Evolutionary conservation across 2,329 filamentous ascomycete species (phyloP).

Genomic region (Aspergillus eucalypticola): DNA sequence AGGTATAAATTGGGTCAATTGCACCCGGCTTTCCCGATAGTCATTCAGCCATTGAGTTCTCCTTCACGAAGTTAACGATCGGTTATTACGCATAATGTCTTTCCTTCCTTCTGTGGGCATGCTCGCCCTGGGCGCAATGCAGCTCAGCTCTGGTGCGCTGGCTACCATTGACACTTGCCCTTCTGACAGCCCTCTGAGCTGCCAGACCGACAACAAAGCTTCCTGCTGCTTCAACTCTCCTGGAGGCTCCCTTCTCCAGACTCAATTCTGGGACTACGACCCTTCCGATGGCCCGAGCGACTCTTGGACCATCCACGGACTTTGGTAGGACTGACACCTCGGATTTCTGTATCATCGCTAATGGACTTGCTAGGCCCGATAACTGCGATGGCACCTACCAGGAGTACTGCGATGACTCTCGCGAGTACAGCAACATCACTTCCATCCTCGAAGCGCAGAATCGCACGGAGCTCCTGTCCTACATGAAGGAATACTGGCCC

Average conservation of each 20-base stretch:
- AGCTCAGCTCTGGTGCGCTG: slow-evolving; percentile 21
- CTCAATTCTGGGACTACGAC: slow-evolving; percentile 62
- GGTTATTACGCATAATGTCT: slow-evolving; percentile 19
- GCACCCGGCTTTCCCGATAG: neutral
- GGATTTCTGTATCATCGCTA: neutral
- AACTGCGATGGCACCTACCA: slow-evolving; percentile 61
- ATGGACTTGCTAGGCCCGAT: slow-evolving; percentile 41
- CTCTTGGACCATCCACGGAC: slow-evolving; percentile 60
- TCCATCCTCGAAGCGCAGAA: slow-evolving; percentile 55
- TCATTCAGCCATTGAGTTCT: neutral
- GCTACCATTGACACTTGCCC: slow-evolving; percentile 32
- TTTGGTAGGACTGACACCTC: slow-evolving; percentile 45
- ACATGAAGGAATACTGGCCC: slow-evolving; percentile 64
- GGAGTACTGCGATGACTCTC: slow-evolving; percentile 55
- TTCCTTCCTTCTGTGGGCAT: slow-evolving; percentile 21
- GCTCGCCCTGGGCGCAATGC: slow-evolving; percentile 28
- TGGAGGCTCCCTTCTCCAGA: slow-evolving; percentile 58
- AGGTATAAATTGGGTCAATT: slow-evolving; percentile 3
- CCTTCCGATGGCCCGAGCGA: slow-evolving; percentile 56
- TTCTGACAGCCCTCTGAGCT: slow-evolving; percentile 51
- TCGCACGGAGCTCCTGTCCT: slow-evolving; percentile 52
- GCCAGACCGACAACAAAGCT: slow-evolving; percentile 52
- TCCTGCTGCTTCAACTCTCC: slow-evolving; percentile 62
- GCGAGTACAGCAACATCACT: slow-evolving; percentile 60
- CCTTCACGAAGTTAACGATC: neutral